These are phyloP conservation scores for Ophiostoma quercus DNA, from an alignment of 2,329 filamentous ascomycete genomes.

Conservation along the genomic window DNA sequence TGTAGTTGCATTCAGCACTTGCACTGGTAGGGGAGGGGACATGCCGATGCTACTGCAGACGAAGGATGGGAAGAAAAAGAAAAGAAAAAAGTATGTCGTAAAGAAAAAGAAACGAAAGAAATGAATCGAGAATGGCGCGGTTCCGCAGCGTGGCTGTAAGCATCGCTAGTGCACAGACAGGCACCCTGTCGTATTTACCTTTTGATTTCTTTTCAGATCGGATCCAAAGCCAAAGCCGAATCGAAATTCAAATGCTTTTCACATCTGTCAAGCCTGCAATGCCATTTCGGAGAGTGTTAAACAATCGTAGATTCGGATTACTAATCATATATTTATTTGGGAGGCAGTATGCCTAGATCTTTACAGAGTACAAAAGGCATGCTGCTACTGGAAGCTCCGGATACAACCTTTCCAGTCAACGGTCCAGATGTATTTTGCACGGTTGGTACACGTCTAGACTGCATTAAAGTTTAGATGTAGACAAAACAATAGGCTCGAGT, in stretches of 20 bases:
- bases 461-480: neutral
- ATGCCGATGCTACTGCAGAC: neutral
- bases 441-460: neutral
- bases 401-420: too few relatives aligned
- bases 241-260: too few relatives aligned
- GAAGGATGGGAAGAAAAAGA: neutral
- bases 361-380: too few relatives aligned
- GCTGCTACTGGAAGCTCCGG: too few relatives aligned
- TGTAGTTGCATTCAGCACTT: neutral
- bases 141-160: neutral
- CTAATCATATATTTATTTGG: too few relatives aligned
- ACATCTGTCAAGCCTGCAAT: too few relatives aligned
- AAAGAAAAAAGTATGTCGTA: neutral
- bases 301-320: too few relatives aligned
- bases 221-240: neutral
- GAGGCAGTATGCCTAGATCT: too few relatives aligned
- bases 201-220: neutral
- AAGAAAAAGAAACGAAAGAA: neutral
- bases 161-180: neutral
- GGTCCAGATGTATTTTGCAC: neutral
- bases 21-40: neutral
- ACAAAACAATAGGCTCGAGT: neutral
- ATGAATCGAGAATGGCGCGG: neutral
- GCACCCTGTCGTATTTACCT: neutral
- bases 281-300: neutral